Evolutionary conservation across 306 rosid species (phyloP), one percentile per base, ranked within the genome.

Genomic region (Quercus cerris): DNA sequence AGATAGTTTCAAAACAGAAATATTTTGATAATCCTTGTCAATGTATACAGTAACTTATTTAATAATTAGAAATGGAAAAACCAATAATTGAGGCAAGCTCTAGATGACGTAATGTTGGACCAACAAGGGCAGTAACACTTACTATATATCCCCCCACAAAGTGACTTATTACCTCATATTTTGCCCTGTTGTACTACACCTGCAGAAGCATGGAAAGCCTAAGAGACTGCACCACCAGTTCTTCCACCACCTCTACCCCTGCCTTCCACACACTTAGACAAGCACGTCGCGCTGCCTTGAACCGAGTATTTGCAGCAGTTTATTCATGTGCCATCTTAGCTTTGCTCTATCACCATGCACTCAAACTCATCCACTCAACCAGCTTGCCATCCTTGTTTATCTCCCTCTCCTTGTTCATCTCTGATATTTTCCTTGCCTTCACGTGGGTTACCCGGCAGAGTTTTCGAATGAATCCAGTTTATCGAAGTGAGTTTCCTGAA

Each of bases 371-470:
- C 57, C n/a, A 58, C 18, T 67, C 86, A 69, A 27, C 84, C 19
- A 31, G 70, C 31, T 14, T 67, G 2, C 5, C 78, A 18, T 67
- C 82, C 51, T 79, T 81, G 44, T 54, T 87, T 62, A 17, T 81
- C 76, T 73, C 86, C 46, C 41, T 77, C 58, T 58, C 80, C 19
- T 28, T 87, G 27, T 77, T 84, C 76, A 17, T 84, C 58, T 56
- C 88, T 15, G 88, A 87, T 73, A 5, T 81, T 33, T 12, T 87
- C 27, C 38, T 81, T 23, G 81, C 82, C 52, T 84, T 76, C 80
- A 5, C 46, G 78, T 81, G 83, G 82, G 4, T 11, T 63, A 27
- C 76, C 1, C 3, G 71, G 1, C 88, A 87, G 70, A 64, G 86
- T 19, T 76, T 30, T 18, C 82, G 86, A 3, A 84, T 81, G 82